phyloP scores from a whole-genome alignment of 75 land plant genomes.

The Gnetum montanum region DNA sequence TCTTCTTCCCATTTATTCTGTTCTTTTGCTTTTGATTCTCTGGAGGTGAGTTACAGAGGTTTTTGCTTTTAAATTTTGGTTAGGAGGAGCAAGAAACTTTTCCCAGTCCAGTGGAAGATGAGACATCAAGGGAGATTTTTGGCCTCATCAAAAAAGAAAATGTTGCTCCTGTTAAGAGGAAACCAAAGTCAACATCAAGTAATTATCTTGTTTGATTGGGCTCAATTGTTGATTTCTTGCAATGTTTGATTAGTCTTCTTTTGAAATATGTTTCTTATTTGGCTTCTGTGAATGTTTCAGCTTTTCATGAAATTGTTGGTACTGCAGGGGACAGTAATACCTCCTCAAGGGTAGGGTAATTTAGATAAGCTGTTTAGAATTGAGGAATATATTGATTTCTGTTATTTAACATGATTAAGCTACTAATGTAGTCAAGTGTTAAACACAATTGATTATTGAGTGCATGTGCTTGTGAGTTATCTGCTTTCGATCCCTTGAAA shows the following conservation, averaged over 20 bases:
- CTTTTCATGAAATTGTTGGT: constrained; percentile 8
- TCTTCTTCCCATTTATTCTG: neutral
- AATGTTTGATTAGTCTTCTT: neutral
- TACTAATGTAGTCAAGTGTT: no score
- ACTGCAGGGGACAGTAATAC: constrained; percentile 12
- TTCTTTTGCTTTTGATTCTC: neutral
- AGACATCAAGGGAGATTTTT: constrained; percentile 71
- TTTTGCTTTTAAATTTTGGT: neutral
- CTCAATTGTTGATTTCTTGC: neutral
- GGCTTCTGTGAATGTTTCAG: neutral
- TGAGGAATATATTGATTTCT: no score
- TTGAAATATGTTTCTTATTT: neutral
- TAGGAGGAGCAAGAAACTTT: constrained; percentile 47
- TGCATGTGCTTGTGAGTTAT: no score
- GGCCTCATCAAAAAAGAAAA: constrained; percentile 87
- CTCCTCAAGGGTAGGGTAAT: constrained; percentile 20
- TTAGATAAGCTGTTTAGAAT: no score
- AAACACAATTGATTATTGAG: no score
- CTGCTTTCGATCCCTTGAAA: no score
- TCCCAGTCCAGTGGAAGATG: constrained; percentile 62
- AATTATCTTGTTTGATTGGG: constrained; percentile 10
- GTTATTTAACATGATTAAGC: no score
- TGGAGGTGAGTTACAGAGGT: neutral
- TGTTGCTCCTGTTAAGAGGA: constrained; percentile 46
- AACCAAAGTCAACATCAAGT: constrained; percentile 29